Base-by-base conservation (phyloP, 495 filamentous ascomycete species). In the Podospora anserina region DNA sequence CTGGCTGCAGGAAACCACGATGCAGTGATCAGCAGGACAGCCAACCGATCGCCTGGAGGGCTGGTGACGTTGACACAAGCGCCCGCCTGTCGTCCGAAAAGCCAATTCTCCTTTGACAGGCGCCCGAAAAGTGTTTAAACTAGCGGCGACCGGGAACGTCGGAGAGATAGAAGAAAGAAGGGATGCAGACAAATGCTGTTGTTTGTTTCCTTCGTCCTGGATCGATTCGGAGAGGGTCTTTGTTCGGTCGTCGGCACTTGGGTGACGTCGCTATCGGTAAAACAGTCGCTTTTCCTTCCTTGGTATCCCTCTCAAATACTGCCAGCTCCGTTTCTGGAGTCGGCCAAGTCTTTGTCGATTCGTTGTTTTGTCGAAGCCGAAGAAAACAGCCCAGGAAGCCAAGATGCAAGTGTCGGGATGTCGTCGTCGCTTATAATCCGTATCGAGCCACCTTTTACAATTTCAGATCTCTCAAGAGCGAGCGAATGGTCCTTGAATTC, bases 131-230 rank as follows among this genome's bases (percentile, higher is more conserved):
- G n/a, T 58, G 23, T 20, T 58, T 58, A 58, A 19, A 58, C 55
- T 58, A 26, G 55, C 39, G 55, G n/a, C 55, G 9, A n/a, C 55
- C 55, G 55, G 55, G 55, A 58, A 58, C 55, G 55, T 58, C n/a
- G 55, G n/a, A 9, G 18, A 23, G 6, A 23, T 23, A 58, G 23
- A 58, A 58, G 15, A 58, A 58, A 58, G 39, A 49, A 49, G 6
- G 55, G 55, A 58, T 58, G 55, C 23, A 7, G 55, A 19, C n/a
- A 58, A 58, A 58, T 58, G 55, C 55, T 58, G 23, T 58, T 58
- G 55, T 58, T 57, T 57, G 54, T 57, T 23, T 57, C 6, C 18
- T 5, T 57, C 54, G 18, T 57, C 54, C 54, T 23, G 3, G 20
- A 13, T 23, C 55, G 23, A 26, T 58, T 9, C 55, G 18, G 55